Percentiles rank a stretch among this genome's conserved stretches.
phyloP scores from a whole-genome alignment of 2,329 filamentous ascomycete species.

The Plenodomus tracheiphilus region DNA sequence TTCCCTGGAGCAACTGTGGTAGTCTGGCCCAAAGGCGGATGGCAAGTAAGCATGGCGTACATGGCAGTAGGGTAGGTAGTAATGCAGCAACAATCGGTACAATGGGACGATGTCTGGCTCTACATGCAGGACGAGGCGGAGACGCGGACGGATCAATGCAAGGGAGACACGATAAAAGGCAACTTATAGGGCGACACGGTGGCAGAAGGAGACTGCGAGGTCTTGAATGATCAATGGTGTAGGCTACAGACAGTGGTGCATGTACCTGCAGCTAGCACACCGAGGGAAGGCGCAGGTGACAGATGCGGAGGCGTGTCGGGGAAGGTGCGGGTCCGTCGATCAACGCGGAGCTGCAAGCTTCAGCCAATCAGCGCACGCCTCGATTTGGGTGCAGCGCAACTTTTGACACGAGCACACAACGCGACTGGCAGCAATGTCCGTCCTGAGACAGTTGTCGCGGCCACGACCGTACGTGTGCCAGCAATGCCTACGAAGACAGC shows the following conservation, averaged over 20 bases:
- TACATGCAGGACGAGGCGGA: neutral
- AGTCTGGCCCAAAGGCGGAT: conserved; percentile 75
- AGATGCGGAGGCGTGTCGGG: conserved; percentile 27
- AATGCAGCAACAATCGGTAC: neutral
- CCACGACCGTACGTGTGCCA: conserved; percentile 31
- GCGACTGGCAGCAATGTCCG: conserved; percentile 35
- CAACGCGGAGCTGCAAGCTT: conserved; percentile 7
- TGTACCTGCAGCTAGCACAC: neutral
- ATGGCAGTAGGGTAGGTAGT: conserved; percentile 31
- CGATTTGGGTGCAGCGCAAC: conserved; percentile 20
- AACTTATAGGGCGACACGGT: neutral
- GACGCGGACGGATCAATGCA: neutral
- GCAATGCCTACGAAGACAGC: conserved; percentile 31
- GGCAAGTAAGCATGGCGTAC: conserved; percentile 61
- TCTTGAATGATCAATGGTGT: conserved; percentile 1
- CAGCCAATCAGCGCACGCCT: conserved; percentile 22
- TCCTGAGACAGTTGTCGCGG: conserved; percentile 33
- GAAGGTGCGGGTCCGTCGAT: conserved; percentile 14
- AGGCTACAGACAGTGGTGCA: neutral
- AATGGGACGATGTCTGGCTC: neutral
- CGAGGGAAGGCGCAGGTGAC: conserved; percentile 19
- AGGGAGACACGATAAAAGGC: neutral
- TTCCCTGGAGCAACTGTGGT: conserved; percentile 59
- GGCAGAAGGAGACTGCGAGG: neutral
- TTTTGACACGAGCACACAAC: conserved; percentile 18